Evolutionary conservation across 495 filamentous ascomycete genomes (phyloP).

Genomic region (Clohesyomyces aquaticus): DNA sequence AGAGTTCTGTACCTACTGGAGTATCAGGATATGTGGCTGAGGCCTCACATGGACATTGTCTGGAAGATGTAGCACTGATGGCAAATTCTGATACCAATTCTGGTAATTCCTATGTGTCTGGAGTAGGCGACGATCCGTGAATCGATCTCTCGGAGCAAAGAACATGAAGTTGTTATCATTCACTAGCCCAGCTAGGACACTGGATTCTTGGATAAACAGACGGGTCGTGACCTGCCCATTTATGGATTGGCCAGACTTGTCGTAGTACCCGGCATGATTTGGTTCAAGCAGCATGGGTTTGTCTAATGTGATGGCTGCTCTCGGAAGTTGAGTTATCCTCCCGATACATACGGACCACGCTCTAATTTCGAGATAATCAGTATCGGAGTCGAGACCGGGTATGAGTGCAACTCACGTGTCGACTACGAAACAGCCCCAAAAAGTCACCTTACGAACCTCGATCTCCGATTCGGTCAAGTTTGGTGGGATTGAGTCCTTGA

Average conservation of each 20-base stretch:
- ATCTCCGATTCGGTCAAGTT: constrained; percentile 50
- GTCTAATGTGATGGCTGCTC: constrained; percentile 57
- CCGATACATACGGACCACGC: constrained; percentile 68
- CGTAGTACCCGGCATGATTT: background rate
- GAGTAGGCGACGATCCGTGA: constrained; percentile 62
- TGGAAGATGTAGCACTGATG: constrained; percentile 56
- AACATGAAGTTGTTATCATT: constrained; percentile 67
- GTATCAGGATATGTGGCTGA: constrained; percentile 63
- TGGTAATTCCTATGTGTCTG: constrained; percentile 62
- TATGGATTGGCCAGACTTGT: constrained; percentile 5
- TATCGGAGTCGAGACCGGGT: constrained; percentile 33
- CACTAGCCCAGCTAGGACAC: constrained; percentile 68
- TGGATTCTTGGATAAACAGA: constrained; percentile 62
- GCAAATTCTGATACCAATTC: constrained; percentile 66
- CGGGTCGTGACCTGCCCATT: constrained; percentile 45
- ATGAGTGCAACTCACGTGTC: constrained; percentile 60
- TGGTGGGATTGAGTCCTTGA: constrained; percentile 48
- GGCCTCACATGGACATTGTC: constrained; percentile 56
- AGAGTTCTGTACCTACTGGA: constrained; percentile 57
- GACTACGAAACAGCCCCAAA: constrained; percentile 71
- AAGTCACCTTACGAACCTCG: constrained; percentile 68
- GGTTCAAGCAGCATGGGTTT: constrained; percentile 55
- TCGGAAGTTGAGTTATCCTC: constrained; percentile 64
- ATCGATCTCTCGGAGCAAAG: constrained; percentile 61
- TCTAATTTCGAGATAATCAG: constrained; percentile 46